These are phyloP conservation scores for Linnemannia hyalina DNA, from an alignment of 192 early-diverging fungal genomes.

Conservation along the genomic window DNA sequence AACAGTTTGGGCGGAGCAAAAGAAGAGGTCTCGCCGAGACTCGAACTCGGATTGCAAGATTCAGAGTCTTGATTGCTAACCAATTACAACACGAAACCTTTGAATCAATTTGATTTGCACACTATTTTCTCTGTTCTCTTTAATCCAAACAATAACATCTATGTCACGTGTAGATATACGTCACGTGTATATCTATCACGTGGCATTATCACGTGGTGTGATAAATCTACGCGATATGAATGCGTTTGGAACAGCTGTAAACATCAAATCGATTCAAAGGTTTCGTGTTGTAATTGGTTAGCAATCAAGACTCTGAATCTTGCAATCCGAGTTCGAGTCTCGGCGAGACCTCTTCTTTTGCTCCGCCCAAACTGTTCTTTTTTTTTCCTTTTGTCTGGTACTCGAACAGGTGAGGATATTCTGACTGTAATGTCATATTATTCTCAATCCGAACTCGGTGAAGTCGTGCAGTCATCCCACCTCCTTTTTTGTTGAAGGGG, in stretches of 20 bases:
- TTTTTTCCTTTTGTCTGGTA: neutral
- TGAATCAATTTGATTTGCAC: neutral
- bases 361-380: neutral
- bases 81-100: constrained; percentile 50
- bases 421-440: no score
- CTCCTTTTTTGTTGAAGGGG: no score
- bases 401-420: no score
- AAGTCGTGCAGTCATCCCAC: no score
- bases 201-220: no score
- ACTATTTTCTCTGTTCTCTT: no score
- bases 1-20: neutral
- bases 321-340: constrained; percentile 48
- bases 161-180: no score
- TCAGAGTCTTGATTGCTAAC: constrained; percentile 51
- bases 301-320: constrained; percentile 53
- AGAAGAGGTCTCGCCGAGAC: constrained; percentile 40
- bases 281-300: constrained; percentile 52
- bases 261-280: constrained; percentile 2
- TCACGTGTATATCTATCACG: no score
- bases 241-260: no score
- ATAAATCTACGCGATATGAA: no score
- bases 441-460: no score
- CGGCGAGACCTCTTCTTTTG: constrained; percentile 33
- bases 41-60: constrained; percentile 48
- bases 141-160: no score